phyloP scores from a whole-genome alignment of 208 protist species.

The Leishmania martiniquensis region DNA sequence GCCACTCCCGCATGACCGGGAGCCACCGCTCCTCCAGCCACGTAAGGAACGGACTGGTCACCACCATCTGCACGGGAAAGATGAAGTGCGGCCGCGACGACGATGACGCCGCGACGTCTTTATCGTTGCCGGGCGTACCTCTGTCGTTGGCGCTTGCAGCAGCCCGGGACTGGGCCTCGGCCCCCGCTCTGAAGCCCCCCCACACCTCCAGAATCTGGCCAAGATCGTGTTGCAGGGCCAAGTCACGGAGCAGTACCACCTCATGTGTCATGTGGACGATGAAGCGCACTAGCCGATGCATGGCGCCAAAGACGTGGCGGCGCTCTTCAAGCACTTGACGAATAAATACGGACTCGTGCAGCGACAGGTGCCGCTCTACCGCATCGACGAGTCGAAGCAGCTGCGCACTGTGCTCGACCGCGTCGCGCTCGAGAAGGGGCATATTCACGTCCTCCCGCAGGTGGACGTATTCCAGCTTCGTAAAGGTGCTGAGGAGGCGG shows the following conservation, averaged over 20 bases:
- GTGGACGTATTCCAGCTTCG: conserved; percentile 65
- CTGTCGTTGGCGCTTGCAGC: background rate
- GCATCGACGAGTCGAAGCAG: conserved; percentile 48
- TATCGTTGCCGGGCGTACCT: background rate
- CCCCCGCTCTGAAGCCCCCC: conserved; percentile 25
- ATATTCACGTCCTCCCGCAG: conserved; percentile 41
- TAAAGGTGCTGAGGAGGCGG: conserved; percentile 54
- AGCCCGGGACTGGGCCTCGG: conserved; percentile 8
- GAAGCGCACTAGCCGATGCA: conserved; percentile 40
- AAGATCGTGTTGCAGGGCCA: conserved; percentile 41
- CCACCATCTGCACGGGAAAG: conserved; percentile 17
- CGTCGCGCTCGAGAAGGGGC: conserved; percentile 51
- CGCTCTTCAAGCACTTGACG: conserved; percentile 42
- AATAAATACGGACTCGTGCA: conserved; percentile 47
- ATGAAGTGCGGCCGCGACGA: background rate
- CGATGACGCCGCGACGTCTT: background rate
- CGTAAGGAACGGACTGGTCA: conserved; percentile 49
- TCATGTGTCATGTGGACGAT: conserved; percentile 44
- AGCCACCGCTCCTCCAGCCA: conserved; percentile 77
- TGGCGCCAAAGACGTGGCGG: conserved; percentile 35
- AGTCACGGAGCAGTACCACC: conserved; percentile 50
- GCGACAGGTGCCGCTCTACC: conserved; percentile 60
- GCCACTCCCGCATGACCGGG: conserved; percentile 69
- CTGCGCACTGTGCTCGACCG: conserved; percentile 29
- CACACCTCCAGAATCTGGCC: conserved; percentile 40